These are phyloP conservation scores for Pythium scleroteichum DNA, from an alignment of 352 stramenopile species.

Conservation along the genomic window DNA sequence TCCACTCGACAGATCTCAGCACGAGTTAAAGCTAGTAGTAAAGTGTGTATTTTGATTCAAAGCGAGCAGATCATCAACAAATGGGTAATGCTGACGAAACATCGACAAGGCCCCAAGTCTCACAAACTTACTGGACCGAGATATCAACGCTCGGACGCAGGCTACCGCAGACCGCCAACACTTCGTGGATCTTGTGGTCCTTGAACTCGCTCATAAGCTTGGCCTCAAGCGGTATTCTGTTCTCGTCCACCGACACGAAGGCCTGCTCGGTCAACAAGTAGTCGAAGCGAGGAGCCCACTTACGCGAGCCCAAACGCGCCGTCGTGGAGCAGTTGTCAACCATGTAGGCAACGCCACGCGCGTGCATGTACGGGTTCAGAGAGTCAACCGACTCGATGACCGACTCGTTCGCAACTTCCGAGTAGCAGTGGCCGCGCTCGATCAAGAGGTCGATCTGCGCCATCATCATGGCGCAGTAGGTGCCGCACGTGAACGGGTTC, in stretches of 20 bases:
- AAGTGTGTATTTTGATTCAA: too few species aligned
- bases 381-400: slow-evolving; percentile 99
- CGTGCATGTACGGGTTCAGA: slow-evolving; percentile 99
- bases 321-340: slow-evolving; percentile 99
- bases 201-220: slow-evolving; percentile 95
- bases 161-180: slow-evolving; percentile 94
- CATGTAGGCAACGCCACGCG: slow-evolving; percentile 97
- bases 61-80: too few species aligned
- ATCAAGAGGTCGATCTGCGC: slow-evolving; percentile 97
- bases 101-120: background rate
- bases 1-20: too few species aligned
- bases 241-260: slow-evolving; percentile 95
- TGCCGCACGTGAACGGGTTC: slow-evolving; percentile 97
- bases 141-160: slow-evolving; percentile 97
- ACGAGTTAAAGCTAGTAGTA: too few species aligned
- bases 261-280: slow-evolving; percentile 98
- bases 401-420: slow-evolving; percentile 98
- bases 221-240: slow-evolving; percentile 80
- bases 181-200: slow-evolving; percentile 96
- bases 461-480: slow-evolving; percentile 99
- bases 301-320: slow-evolving; percentile 95
- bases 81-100: too few species aligned
- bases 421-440: slow-evolving; percentile 96
- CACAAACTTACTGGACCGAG: slow-evolving; percentile 56
- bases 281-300: slow-evolving; percentile 98